Evolutionary conservation across 306 rosid genomes (phyloP).

Genomic region (Senna siamea): DNA sequence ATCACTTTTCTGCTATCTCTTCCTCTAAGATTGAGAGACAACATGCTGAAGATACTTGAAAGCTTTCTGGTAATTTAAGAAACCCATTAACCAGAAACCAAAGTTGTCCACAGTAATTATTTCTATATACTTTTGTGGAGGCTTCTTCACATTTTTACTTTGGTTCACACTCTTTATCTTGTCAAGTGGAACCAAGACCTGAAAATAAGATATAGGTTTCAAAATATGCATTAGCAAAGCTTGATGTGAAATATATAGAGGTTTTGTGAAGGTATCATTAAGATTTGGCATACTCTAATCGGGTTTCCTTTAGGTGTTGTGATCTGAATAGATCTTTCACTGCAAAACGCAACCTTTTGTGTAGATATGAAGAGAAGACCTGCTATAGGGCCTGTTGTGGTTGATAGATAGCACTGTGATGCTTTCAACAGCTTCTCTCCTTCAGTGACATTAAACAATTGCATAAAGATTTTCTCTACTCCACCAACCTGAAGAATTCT

Average conservation of each 20-base stretch:
- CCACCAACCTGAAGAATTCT: slow-evolving; percentile 57
- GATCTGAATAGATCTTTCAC: slow-evolving; percentile 56
- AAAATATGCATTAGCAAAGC: neutral
- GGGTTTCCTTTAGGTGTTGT: slow-evolving; percentile 42
- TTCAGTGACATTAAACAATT: slow-evolving; percentile 43
- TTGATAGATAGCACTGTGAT: slow-evolving; percentile 58
- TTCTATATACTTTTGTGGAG: slow-evolving; percentile 56
- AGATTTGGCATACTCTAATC: slow-evolving; percentile 25
- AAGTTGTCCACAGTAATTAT: slow-evolving; percentile 55
- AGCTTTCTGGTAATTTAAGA: slow-evolving; percentile 51
- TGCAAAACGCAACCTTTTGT: slow-evolving; percentile 61
- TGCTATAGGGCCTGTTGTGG: slow-evolving; percentile 63
- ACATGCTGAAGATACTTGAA: slow-evolving; percentile 43
- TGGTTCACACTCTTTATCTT: slow-evolving; percentile 49
- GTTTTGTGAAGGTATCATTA: too few species aligned
- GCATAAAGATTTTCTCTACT: slow-evolving; percentile 46
- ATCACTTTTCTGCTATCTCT: too few species aligned
- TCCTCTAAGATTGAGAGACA: slow-evolving; percentile 34
- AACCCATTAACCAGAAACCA: slow-evolving; percentile 69
- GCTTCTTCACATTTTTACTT: slow-evolving; percentile 45
- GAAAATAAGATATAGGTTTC: neutral
- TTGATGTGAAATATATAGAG: neutral
- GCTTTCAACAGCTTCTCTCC: slow-evolving; percentile 55
- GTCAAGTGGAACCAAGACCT: slow-evolving; percentile 55
- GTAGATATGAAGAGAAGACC: slow-evolving; percentile 69